These are phyloP conservation scores for Neurospora sp. DNA, from an alignment of 495 filamentous ascomycete genomes.

Conservation along the genomic window DNA sequence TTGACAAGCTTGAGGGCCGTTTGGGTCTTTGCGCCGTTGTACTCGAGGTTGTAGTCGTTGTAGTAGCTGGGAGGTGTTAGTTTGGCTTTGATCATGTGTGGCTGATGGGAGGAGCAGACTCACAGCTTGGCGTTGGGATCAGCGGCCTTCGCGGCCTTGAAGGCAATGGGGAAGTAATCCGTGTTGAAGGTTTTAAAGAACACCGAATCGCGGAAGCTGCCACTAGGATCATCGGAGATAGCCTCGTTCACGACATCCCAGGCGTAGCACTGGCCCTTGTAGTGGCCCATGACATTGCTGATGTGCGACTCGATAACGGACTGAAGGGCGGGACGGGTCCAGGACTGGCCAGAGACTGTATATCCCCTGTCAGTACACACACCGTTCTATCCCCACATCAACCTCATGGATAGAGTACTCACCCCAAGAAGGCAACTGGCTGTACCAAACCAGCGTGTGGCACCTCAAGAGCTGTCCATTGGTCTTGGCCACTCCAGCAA, in stretches of 20 bases:
- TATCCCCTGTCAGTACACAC: constrained; percentile 33
- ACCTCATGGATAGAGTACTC: not conserved
- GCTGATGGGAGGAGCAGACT: not conserved
- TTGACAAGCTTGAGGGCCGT: constrained; percentile 36
- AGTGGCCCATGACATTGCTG: constrained; percentile 42
- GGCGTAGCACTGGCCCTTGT: constrained; percentile 36
- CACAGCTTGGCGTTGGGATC: constrained; percentile 27
- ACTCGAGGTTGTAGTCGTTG: constrained; percentile 61
- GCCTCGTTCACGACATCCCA: constrained; percentile 51
- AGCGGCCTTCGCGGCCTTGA: constrained; percentile 31
- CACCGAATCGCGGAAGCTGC: constrained; percentile 28
- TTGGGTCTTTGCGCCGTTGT: constrained; percentile 38
- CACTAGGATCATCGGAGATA: constrained; percentile 27
- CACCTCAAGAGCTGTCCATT: constrained; percentile 48
- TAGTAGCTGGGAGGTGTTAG: constrained; percentile 41
- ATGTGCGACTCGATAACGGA: constrained; percentile 37
- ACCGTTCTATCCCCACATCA: not conserved
- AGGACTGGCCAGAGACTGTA: constrained; percentile 31
- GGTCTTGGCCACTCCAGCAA: constrained; percentile 38
- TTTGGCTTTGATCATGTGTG: constrained; percentile 32
- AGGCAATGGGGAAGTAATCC: constrained; percentile 36
- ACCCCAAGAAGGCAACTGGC: constrained; percentile 49
- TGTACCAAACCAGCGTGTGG: constrained; percentile 54
- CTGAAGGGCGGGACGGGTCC: constrained; percentile 43
- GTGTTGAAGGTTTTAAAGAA: constrained; percentile 36